Percentiles rank a stretch among this genome's conserved stretches.
These are phyloP conservation scores for Sporobolomyces roseus DNA, from an alignment of 768 basidiomycete species.

Conservation along the genomic window DNA sequence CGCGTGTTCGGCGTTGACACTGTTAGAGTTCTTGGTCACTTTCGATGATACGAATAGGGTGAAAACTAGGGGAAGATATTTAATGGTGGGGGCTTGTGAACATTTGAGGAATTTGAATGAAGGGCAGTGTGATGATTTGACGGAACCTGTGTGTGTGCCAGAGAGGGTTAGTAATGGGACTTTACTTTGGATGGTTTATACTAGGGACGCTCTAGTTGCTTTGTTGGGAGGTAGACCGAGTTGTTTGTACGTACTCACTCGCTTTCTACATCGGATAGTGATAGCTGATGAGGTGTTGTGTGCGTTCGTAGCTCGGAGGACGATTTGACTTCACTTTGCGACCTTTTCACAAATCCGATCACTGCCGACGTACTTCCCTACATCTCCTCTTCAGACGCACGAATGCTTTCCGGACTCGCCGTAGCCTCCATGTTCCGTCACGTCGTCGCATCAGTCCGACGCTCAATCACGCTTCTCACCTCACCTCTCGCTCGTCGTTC, in stretches of 20 bases:
- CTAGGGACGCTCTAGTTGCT: constrained; percentile 18
- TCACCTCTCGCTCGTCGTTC: constrained; percentile 22
- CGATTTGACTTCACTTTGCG: constrained; percentile 29
- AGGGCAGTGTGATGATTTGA: constrained; percentile 26
- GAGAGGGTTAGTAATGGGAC: constrained; percentile 27
- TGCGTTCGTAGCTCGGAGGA: constrained; percentile 18
- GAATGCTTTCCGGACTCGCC: constrained; percentile 30
- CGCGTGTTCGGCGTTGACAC: constrained; percentile 3
- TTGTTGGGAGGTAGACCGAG: constrained; percentile 4
- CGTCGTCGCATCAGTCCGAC: constrained; percentile 6
- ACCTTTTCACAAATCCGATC: constrained; percentile 22
- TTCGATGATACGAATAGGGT: constrained; percentile 13
- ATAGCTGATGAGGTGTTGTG: too few species aligned
- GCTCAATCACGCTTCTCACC: constrained; percentile 4
- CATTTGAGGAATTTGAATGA: constrained; percentile 25
- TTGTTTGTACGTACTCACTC: constrained; percentile 12
- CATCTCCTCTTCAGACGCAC: constrained; percentile 20
- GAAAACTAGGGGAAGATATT: constrained; percentile 14
- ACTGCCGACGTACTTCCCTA: constrained; percentile 12
- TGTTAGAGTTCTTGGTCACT: constrained; percentile 31
- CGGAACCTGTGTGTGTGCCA: constrained; percentile 13
- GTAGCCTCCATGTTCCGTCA: constrained; percentile 32
- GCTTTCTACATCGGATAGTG: too few species aligned
- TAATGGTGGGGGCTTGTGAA: constrained; percentile 20
- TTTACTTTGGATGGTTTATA: constrained; percentile 32